phyloP scores from a whole-genome alignment of 139 green algal genomes.

The Desmodesmus armatus region DNA sequence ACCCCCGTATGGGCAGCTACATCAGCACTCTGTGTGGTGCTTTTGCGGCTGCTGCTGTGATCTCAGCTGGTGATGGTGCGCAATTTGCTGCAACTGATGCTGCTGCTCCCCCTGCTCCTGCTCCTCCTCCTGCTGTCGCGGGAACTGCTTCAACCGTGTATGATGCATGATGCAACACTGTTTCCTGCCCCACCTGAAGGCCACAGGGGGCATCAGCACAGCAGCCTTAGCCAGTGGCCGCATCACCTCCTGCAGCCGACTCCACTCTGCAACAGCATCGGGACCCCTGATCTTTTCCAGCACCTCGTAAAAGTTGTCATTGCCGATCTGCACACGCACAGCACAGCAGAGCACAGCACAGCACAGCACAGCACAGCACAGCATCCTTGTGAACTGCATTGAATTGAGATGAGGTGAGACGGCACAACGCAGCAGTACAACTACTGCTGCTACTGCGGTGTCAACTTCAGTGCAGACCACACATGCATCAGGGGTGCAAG shows the following conservation, averaged over 20 bases:
- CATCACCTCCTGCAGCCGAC: slow-evolving; percentile 82
- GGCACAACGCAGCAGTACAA: no score
- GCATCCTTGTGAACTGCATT: slow-evolving; percentile 78
- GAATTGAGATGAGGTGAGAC: no score
- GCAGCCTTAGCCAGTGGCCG: slow-evolving; percentile 83
- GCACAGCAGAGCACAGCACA: background rate
- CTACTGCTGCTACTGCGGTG: background rate
- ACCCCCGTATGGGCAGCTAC: no score
- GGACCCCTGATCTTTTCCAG: slow-evolving; percentile 35
- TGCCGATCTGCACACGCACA: slow-evolving; percentile 65
- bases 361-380: slow-evolving; percentile 63
- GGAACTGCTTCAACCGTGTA: background rate
- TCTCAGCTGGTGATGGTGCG: background rate
- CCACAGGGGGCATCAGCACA: slow-evolving; percentile 85
- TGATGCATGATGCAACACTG: background rate
- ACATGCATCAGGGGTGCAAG: no score
- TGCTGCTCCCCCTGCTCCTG: background rate
- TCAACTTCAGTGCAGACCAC: no score
- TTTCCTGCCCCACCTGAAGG: slow-evolving; percentile 67
- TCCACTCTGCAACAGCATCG: slow-evolving; percentile 63
- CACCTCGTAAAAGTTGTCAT: slow-evolving; percentile 81
- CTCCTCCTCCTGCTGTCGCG: background rate
- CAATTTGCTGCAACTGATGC: background rate
- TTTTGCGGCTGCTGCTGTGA: background rate
- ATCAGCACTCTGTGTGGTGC: no score